These are phyloP conservation scores for Neofusicoccum cordaticola DNA, from an alignment of 2,329 filamentous ascomycete genomes.

Conservation along the genomic window DNA sequence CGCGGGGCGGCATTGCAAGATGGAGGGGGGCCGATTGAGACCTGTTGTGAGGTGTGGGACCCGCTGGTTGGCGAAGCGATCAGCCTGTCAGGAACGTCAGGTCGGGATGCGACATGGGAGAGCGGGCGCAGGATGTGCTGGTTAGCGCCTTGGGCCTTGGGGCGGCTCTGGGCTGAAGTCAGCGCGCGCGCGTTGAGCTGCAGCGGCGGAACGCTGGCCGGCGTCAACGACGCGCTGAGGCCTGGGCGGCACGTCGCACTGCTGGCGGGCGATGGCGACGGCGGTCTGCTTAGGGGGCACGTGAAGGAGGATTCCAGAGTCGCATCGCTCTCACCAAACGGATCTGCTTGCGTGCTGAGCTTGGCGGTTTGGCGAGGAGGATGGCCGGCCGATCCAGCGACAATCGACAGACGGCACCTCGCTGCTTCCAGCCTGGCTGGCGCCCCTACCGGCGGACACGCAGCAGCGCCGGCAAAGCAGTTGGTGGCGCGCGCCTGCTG, in stretches of 20 bases:
- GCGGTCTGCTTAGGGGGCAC: slow-evolving; percentile 6
- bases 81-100: neutral
- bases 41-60: neutral
- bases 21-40: neutral
- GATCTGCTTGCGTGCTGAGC: slow-evolving; percentile 15
- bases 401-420: neutral
- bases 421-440: neutral
- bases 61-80: neutral
- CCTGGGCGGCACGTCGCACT: neutral
- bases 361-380: slow-evolving; percentile 7
- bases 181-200: neutral
- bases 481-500: neutral
- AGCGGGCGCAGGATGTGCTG: neutral
- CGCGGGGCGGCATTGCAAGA: neutral
- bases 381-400: slow-evolving; percentile 4
- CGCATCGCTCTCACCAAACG: neutral
- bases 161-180: neutral
- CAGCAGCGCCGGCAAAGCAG: neutral
- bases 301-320: neutral
- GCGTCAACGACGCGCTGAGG: neutral
- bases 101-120: neutral
- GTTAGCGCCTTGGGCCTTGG: neutral
- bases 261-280: neutral
- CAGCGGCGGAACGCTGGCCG: neutral
- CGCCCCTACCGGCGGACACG: neutral